These are phyloP conservation scores for Ascochyta clinopodiicola DNA, from an alignment of 2,329 filamentous ascomycete species.

Conservation along the genomic window DNA sequence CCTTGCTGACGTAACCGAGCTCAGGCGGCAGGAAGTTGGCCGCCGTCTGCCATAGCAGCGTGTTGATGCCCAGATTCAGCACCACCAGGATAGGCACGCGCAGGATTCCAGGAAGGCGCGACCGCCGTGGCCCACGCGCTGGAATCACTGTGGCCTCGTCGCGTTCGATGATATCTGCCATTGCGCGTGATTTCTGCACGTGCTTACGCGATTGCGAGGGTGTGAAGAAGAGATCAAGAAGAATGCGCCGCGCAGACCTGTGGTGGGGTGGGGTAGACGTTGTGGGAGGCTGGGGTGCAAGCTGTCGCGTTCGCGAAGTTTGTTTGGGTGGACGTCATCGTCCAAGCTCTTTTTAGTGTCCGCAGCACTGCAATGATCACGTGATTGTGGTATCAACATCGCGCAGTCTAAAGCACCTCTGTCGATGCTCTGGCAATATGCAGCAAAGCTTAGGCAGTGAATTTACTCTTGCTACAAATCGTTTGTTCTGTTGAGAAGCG, in stretches of 20 bases:
- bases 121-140: conserved; percentile 31
- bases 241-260: conserved; percentile 15
- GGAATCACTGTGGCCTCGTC: conserved; percentile 34
- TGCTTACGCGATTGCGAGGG: conserved; percentile 1
- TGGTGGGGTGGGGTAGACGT: conserved; percentile 13
- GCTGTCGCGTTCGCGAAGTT: conserved; percentile 13
- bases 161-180: conserved; percentile 40
- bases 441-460: no score
- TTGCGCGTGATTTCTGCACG: conserved; percentile 18
- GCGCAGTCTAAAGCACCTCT: no score
- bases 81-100: conserved; percentile 55
- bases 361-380: neutral
- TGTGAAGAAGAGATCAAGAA: neutral
- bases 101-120: conserved; percentile 45
- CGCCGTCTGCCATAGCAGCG: conserved; percentile 68
- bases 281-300: conserved; percentile 13
- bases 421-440: no score
- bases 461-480: no score
- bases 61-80: conserved; percentile 67
- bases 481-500: no score
- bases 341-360: conserved; percentile 6
- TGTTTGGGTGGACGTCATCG: conserved; percentile 17
- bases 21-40: conserved; percentile 68
- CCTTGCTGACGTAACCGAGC: conserved; percentile 70
- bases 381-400: no score